A percentile compares a stretch with the other conserved stretches of the same genome.
phyloP scores from a whole-genome alignment of 805 yeast genomes.

The Ogataea paraovalis region DNA sequence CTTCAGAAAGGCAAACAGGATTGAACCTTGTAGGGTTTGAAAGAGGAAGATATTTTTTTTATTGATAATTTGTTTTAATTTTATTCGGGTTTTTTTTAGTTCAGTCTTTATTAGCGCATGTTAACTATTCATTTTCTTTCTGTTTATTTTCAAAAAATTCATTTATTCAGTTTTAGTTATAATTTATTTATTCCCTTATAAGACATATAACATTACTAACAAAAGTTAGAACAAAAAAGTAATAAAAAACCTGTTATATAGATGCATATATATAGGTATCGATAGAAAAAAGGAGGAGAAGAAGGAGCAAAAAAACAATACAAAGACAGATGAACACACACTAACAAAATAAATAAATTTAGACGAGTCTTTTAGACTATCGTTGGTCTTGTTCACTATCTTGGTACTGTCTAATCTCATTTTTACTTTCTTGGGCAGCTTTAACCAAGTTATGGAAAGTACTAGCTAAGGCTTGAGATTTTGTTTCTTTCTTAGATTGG shows the following conservation, averaged over 20 bases:
- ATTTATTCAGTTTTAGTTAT: no score
- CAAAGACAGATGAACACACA: neutral
- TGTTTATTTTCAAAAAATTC: no score
- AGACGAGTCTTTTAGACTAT: no score
- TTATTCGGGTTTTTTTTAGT: neutral
- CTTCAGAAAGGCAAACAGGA: neutral
- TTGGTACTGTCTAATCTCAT: conserved; percentile 27
- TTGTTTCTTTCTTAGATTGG: neutral
- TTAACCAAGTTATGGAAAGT: conserved; percentile 31
- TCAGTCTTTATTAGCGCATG: no score
- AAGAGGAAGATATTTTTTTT: neutral
- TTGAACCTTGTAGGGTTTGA: neutral
- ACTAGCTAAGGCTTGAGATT: conserved; percentile 19
- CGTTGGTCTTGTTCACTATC: conserved; percentile 15
- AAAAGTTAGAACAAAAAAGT: no score
- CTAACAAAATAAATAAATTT: neutral
- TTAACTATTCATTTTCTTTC: no score
- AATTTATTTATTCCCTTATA: no score
- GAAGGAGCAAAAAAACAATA: neutral
- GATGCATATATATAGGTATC: no score
- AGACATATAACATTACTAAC: no score
- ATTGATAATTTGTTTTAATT: neutral
- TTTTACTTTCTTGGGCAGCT: conserved; percentile 30
- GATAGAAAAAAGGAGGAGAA: no score
- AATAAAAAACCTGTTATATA: no score